phyloP scores from a whole-genome alignment of 345 rosid genomes.

The Geranium brycei region DNA sequence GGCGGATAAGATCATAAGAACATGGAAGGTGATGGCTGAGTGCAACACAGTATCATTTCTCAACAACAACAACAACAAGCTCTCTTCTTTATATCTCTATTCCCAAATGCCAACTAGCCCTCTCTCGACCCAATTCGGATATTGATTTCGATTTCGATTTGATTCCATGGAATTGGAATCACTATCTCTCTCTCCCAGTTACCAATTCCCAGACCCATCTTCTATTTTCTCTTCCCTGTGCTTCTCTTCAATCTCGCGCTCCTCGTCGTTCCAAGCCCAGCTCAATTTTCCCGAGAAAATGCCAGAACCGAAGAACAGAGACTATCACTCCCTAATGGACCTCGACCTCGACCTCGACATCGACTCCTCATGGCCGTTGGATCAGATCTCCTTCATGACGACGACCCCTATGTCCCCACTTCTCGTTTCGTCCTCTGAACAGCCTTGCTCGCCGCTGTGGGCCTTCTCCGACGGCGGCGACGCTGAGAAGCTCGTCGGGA shows the following conservation, averaged over 20 bases:
- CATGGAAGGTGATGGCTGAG: too few species aligned
- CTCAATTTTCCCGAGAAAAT: slow-evolving; percentile 16
- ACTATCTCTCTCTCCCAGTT: neutral
- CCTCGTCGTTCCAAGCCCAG: neutral
- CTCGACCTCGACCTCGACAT: slow-evolving; percentile 65
- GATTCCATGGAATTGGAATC: neutral
- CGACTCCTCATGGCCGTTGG: slow-evolving; percentile 58
- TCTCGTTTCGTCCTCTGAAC: slow-evolving; percentile 44
- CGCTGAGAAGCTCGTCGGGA: slow-evolving; percentile 13
- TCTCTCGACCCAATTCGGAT: neutral
- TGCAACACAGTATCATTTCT: neutral
- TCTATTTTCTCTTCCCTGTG: neutral
- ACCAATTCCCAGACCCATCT: neutral
- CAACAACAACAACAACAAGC: neutral
- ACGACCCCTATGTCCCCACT: slow-evolving; percentile 52
- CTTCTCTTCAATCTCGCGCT: too few species aligned
- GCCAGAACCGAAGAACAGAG: slow-evolving; percentile 25
- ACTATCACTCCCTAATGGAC: slow-evolving; percentile 30
- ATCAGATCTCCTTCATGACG: slow-evolving; percentile 41
- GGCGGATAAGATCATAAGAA: neutral
- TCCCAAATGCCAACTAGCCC: neutral
- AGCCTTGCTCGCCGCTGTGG: slow-evolving; percentile 85
- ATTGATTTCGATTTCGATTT: neutral
- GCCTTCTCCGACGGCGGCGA: slow-evolving; percentile 57
- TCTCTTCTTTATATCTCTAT: neutral